Conservation (phyloP, 768 basidiomycete genomes). For the Leucocoprinus sp. region DNA sequence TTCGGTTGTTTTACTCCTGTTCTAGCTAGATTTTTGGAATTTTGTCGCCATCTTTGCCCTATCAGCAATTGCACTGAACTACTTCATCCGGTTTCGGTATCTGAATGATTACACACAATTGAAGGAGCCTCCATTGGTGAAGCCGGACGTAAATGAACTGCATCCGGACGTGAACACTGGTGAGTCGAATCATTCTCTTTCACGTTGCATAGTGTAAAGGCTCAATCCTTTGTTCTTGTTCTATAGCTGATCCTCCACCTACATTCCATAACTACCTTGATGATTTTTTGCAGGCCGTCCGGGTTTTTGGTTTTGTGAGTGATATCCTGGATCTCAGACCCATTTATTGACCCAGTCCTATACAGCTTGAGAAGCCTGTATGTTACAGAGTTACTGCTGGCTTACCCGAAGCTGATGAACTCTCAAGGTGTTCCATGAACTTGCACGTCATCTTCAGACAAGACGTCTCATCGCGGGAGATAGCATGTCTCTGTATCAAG, state of each 20-base stretch:
- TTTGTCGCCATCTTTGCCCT: slow-evolving; percentile 71
- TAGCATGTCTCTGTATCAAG: slow-evolving; percentile 81
- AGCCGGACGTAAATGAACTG: slow-evolving; percentile 77
- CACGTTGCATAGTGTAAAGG: neutral
- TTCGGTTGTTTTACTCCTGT: neutral
- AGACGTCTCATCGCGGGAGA: slow-evolving; percentile 94
- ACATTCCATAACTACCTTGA: slow-evolving; percentile 95
- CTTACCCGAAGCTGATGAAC: neutral
- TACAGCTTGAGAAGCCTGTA: slow-evolving; percentile 82
- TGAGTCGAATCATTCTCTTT: slow-evolving; percentile 13
- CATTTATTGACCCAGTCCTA: slow-evolving; percentile 1
- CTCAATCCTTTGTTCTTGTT: neutral
- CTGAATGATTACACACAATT: slow-evolving; percentile 69
- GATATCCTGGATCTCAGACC: neutral
- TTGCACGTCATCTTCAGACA: slow-evolving; percentile 93
- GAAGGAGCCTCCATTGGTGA: slow-evolving; percentile 74
- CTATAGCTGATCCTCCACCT: slow-evolving; percentile 44
- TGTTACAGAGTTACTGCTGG: neutral
- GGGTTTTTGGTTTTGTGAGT: slow-evolving; percentile 90
- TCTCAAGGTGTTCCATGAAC: slow-evolving; percentile 86
- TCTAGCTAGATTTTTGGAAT: slow-evolving; percentile 85
- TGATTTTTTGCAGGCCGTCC: slow-evolving; percentile 92
- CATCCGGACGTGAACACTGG: slow-evolving; percentile 87
- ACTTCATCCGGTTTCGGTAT: slow-evolving; percentile 79
- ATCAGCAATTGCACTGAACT: slow-evolving; percentile 61